Percentiles rank a stretch among this genome's conserved stretches.
Conservation (phyloP, 306 rosid genomes). For the Vigna radiata region DNA sequence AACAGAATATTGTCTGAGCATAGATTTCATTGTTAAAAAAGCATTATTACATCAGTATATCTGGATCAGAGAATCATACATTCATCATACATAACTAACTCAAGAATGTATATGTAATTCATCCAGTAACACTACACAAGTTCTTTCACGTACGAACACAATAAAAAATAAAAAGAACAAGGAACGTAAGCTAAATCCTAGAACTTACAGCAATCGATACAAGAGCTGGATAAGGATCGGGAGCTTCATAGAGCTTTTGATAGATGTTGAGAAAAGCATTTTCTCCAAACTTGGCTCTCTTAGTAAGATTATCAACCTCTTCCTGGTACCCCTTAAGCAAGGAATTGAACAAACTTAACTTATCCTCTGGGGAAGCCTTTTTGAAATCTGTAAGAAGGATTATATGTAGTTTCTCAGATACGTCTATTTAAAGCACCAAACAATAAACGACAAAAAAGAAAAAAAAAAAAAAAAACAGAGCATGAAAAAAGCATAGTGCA, state of each 20-base stretch:
- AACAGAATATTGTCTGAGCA: conserved; percentile 11
- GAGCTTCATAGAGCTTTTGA: conserved; percentile 96
- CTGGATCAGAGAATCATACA: conserved; percentile 11
- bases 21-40: conserved; percentile 3
- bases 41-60: conserved; percentile 1
- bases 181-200: conserved; percentile 38
- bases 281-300: conserved; percentile 96
- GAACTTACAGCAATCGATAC: conserved; percentile 87
- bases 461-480: not conserved
- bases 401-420: conserved; percentile 35
- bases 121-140: not conserved
- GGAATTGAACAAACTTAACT: conserved; percentile 71
- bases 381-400: conserved; percentile 71
- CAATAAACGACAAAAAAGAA: not conserved
- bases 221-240: conserved; percentile 95
- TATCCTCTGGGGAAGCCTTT: conserved; percentile 86
- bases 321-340: conserved; percentile 93
- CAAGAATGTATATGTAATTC: conserved; percentile 25
- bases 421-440: conserved; percentile 19
- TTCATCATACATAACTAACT: not conserved
- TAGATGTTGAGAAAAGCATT: conserved; percentile 97
- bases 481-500: not conserved
- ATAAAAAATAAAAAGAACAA: not conserved
- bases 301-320: conserved; percentile 95
- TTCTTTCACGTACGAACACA: not conserved